Evolutionary conservation across 139 green algal species (phyloP).

Genomic region (Coccomyxa sp.): DNA sequence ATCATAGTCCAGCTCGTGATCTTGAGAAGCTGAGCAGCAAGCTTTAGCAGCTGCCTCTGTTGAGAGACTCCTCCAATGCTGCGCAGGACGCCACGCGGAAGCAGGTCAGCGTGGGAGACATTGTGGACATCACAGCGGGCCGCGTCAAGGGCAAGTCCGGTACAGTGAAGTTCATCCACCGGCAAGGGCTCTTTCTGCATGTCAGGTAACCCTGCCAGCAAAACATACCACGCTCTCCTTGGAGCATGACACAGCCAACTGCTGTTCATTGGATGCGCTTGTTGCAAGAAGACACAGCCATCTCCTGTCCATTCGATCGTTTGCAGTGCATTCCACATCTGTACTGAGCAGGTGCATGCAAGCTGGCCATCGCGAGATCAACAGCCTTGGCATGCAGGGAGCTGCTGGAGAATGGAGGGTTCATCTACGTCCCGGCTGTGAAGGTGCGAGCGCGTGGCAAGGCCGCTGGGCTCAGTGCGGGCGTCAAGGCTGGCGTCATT

Average conservation of each 20-base stretch:
- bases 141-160: conserved; percentile 43
- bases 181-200: conserved; percentile 70
- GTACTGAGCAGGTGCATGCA: background rate
- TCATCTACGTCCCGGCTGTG: conserved; percentile 46
- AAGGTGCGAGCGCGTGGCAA: background rate
- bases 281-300: too few relatives aligned
- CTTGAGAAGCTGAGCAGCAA: too few relatives aligned
- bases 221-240: background rate
- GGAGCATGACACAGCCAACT: background rate
- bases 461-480: background rate
- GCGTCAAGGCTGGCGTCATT: background rate
- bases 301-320: background rate
- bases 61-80: background rate
- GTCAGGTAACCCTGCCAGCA: conserved; percentile 15
- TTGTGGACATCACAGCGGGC: conserved; percentile 62
- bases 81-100: background rate
- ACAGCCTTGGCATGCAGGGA: conserved; percentile 24
- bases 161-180: conserved; percentile 74
- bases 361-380: background rate
- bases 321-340: background rate
- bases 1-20: background rate
- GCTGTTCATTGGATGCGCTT: background rate
- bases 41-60: background rate
- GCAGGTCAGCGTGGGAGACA: conserved; percentile 23
- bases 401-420: conserved; percentile 50